Percentiles rank a stretch among this genome's conserved stretches.
These are phyloP conservation scores for Boletus reticulatus DNA, from an alignment of 768 basidiomycete species.

Conservation along the genomic window DNA sequence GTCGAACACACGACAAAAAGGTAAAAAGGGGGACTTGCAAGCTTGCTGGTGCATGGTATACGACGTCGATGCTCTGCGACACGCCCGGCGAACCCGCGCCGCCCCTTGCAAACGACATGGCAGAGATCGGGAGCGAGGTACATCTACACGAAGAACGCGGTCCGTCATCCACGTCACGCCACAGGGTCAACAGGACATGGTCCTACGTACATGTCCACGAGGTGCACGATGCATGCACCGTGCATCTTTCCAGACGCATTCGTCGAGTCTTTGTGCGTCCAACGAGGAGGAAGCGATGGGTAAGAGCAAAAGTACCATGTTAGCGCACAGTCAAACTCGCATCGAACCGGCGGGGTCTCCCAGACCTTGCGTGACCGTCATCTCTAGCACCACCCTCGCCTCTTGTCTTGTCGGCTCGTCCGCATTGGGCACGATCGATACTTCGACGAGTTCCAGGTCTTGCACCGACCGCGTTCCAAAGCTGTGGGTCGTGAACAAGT, in stretches of 20 bases:
- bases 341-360: no score
- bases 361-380: conserved; percentile 44
- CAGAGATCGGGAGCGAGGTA: conserved; percentile 38
- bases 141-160: conserved; percentile 31
- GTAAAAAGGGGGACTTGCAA: conserved; percentile 29
- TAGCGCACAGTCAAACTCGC: background rate
- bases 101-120: conserved; percentile 34
- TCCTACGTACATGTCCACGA: conserved; percentile 46
- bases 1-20: background rate
- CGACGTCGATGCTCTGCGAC: conserved; percentile 44
- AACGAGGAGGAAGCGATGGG: background rate
- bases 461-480: conserved; percentile 18
- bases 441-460: conserved; percentile 31
- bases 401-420: conserved; percentile 38
- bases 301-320: no score
- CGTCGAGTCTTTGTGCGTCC: conserved; percentile 41
- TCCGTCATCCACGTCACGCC: no score
- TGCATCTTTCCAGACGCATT: conserved; percentile 37
- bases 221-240: conserved; percentile 40
- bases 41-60: conserved; percentile 43
- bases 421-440: conserved; percentile 36
- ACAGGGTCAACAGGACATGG: background rate
- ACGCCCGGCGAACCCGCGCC: conserved; percentile 33
- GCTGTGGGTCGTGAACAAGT: conserved; percentile 26
- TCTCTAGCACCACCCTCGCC: conserved; percentile 40